A percentile compares a stretch with the other conserved stretches of the same genome.
These are phyloP conservation scores for Colletotrichum destructivum DNA, from an alignment of 2,329 filamentous ascomycete species.

Conservation along the genomic window DNA sequence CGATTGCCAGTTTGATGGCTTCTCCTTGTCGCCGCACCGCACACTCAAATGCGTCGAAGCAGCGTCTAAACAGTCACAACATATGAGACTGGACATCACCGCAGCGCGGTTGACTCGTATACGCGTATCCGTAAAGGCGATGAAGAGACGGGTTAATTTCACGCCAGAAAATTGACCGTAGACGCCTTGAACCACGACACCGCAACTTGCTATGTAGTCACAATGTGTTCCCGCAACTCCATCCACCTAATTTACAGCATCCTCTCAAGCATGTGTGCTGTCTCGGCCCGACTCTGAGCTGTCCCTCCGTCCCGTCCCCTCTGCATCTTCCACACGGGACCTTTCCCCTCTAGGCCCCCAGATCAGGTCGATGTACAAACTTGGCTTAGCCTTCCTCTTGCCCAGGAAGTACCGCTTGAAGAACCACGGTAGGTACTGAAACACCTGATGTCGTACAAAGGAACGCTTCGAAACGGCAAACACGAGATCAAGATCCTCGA, in stretches of 20 bases:
- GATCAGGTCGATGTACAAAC: constrained; percentile 53
- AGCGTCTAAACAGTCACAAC: background rate
- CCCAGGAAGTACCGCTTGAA: constrained; percentile 47
- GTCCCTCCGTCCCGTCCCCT: background rate
- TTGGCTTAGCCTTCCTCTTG: constrained; percentile 45
- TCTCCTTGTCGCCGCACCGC: background rate
- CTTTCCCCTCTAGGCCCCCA: constrained; percentile 45
- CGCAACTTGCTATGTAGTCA: background rate
- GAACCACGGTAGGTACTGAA: constrained; percentile 55
- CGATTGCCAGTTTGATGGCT: background rate
- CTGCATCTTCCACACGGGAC: background rate
- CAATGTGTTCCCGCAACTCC: background rate
- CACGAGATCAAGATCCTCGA: constrained; percentile 58
- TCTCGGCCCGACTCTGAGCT: constrained; percentile 19
- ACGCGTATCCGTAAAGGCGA: background rate
- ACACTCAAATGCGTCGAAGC: background rate
- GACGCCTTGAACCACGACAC: background rate
- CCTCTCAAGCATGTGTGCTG: constrained; percentile 25
- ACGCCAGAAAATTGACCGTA: background rate
- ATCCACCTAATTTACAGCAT: background rate
- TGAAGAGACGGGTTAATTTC: background rate
- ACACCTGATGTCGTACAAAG: constrained; percentile 56
- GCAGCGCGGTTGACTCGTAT: background rate
- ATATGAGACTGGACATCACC: background rate
- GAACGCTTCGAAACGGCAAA: constrained; percentile 56